These are phyloP conservation scores for Parmelia sp. DNA, from an alignment of 495 filamentous ascomycete species.

Conservation along the genomic window DNA sequence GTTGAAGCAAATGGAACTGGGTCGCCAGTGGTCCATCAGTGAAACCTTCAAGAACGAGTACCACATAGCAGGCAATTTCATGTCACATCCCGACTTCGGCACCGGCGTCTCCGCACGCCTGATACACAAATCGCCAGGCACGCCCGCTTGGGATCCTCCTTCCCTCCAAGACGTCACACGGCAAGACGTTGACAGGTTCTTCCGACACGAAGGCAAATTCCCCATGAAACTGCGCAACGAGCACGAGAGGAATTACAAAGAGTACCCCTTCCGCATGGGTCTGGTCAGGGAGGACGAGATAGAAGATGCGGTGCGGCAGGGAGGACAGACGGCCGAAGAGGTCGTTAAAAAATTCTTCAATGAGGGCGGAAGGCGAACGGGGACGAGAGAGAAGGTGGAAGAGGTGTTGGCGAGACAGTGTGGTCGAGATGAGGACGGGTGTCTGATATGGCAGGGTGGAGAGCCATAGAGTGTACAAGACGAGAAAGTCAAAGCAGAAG, in stretches of 20 bases:
- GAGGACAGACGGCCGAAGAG: slow-evolving; percentile 33
- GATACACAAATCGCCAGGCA: slow-evolving; percentile 54
- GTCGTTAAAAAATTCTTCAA: slow-evolving; percentile 46
- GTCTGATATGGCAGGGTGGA: slow-evolving; percentile 26
- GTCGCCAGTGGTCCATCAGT: slow-evolving; percentile 64
- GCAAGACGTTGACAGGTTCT: slow-evolving; percentile 52
- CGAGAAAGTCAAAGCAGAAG: background rate
- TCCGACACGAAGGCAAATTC: slow-evolving; percentile 42
- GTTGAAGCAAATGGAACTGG: slow-evolving; percentile 70
- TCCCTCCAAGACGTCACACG: slow-evolving; percentile 54
- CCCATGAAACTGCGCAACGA: slow-evolving; percentile 48
- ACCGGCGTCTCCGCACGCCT: slow-evolving; percentile 76
- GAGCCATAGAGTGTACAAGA: background rate
- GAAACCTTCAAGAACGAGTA: slow-evolving; percentile 81
- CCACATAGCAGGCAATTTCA: slow-evolving; percentile 72
- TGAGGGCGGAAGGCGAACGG: slow-evolving; percentile 43
- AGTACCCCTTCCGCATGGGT: slow-evolving; percentile 64
- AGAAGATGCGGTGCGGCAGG: slow-evolving; percentile 42
- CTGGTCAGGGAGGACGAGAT: slow-evolving; percentile 73
- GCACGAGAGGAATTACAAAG: slow-evolving; percentile 43
- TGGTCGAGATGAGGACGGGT: slow-evolving; percentile 24
- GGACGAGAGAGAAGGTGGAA: slow-evolving; percentile 47
- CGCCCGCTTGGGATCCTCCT: slow-evolving; percentile 65
- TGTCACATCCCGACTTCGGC: slow-evolving; percentile 79
- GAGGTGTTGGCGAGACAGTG: slow-evolving; percentile 53